Evolutionary conservation across 2,329 filamentous ascomycete species (phyloP).

Genomic region (Colletotrichum lentis): DNA sequence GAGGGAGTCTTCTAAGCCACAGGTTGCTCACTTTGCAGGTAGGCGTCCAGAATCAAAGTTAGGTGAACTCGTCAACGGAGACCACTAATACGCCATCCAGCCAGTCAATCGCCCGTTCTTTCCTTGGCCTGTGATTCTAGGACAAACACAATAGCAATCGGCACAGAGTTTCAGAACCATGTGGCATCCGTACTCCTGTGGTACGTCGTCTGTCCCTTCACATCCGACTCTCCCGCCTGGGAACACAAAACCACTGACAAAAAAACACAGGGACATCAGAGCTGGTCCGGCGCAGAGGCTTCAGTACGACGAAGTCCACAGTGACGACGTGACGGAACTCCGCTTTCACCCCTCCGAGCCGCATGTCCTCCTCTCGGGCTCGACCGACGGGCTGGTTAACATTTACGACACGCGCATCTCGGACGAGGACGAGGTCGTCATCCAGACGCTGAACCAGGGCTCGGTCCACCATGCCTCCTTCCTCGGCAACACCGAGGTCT

Average conservation of each 20-base stretch:
- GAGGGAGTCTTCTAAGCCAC: constrained; percentile 53
- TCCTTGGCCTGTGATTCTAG: constrained; percentile 69
- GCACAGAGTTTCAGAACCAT: constrained; percentile 75
- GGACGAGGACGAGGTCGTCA: constrained; percentile 79
- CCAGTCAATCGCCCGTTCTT: constrained; percentile 62
- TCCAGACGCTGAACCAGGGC: constrained; percentile 81
- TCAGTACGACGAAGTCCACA: constrained; percentile 71
- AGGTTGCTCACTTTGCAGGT: constrained; percentile 58
- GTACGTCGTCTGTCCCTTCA: constrained; percentile 49
- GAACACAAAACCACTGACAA: constrained; percentile 31
- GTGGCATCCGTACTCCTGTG: constrained; percentile 69
- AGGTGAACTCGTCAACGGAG: constrained; percentile 3
- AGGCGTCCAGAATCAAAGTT: constrained; percentile 41
- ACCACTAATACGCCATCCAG: constrained; percentile 45
- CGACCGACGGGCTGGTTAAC: constrained; percentile 81
- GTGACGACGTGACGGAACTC: constrained; percentile 72
- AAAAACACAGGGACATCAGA: constrained; percentile 63
- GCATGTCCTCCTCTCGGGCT: constrained; percentile 74
- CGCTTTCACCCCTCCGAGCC: constrained; percentile 67
- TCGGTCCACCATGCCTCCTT: constrained; percentile 79
- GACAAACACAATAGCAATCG: constrained; percentile 71
- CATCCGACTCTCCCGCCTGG: not conserved
- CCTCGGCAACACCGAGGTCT: constrained; percentile 70
- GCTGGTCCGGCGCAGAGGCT: constrained; percentile 56
- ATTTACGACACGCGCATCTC: constrained; percentile 74